Percentiles rank a stretch among this genome's conserved stretches.
phyloP scores from a whole-genome alignment of 352 stramenopile genomes.

The Phytopythium cucurbitacearum region DNA sequence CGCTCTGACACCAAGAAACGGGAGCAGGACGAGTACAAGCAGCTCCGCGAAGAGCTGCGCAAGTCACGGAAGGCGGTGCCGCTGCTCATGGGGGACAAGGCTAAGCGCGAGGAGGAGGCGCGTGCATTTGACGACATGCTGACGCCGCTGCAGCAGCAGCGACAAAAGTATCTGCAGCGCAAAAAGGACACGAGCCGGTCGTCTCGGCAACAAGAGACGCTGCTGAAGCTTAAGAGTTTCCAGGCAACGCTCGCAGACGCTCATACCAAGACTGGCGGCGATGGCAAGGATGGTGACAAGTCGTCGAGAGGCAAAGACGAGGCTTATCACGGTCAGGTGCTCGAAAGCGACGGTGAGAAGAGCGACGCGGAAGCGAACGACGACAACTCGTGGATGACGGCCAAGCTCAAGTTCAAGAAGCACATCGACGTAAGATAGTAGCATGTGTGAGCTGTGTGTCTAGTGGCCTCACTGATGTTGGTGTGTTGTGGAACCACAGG shows the following conservation, averaged over 20 bases:
- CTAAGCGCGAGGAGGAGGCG: slow-evolving; percentile 48
- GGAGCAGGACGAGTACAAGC: slow-evolving; percentile 58
- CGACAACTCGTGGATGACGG: slow-evolving; percentile 76
- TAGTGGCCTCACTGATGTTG: neutral
- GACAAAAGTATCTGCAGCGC: slow-evolving; percentile 61
- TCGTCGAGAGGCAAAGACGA: slow-evolving; percentile 7
- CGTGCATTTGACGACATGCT: slow-evolving; percentile 67
- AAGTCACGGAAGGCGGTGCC: slow-evolving; percentile 53
- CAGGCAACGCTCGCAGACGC: slow-evolving; percentile 40
- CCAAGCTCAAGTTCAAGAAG: slow-evolving; percentile 89
- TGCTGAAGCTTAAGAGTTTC: slow-evolving; percentile 68
- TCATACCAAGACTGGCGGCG: slow-evolving; percentile 18
- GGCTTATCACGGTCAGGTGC: slow-evolving; percentile 64
- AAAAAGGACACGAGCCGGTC: slow-evolving; percentile 55
- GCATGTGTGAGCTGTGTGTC: neutral
- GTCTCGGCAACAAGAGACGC: slow-evolving; percentile 58
- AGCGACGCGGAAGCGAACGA: slow-evolving; percentile 21
- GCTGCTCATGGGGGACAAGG: slow-evolving; percentile 52
- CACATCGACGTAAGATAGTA: slow-evolving; percentile 73
- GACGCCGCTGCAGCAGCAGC: slow-evolving; percentile 70
- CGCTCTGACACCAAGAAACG: slow-evolving; percentile 10
- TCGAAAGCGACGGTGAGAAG: slow-evolving; percentile 41
- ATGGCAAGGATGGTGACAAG: slow-evolving; percentile 1
- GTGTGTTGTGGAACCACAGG: slow-evolving; percentile 24
- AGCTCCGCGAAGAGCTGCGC: slow-evolving; percentile 63